Conservation (phyloP, 129 eudicot species). For the Flaveria ramosissima region DNA sequence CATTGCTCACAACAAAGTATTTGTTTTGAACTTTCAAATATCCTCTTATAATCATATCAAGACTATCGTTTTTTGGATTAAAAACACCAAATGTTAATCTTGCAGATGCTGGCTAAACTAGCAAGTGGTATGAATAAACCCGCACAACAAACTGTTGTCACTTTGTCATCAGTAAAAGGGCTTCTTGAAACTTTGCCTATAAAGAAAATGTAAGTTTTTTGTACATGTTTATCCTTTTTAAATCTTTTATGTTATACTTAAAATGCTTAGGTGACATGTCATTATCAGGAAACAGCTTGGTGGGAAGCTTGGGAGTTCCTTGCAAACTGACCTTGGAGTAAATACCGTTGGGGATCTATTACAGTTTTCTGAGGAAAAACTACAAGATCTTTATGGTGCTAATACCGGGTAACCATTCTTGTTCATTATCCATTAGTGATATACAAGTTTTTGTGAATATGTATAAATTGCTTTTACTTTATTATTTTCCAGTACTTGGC, state of each 20-base stretch:
- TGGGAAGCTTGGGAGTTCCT: conserved; percentile 90
- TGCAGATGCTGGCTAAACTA: conserved; percentile 93
- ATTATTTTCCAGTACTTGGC: conserved; percentile 70
- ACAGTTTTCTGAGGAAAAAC: conserved; percentile 73
- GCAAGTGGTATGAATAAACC: conserved; percentile 99
- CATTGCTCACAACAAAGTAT: conserved; percentile 92
- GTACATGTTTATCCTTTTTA: background rate
- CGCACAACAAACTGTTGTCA: conserved; percentile 95
- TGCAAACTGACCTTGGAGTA: conserved; percentile 71
- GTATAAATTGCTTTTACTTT: background rate
- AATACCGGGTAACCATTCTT: conserved; percentile 73
- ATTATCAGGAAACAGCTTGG: conserved; percentile 92
- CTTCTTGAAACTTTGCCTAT: conserved; percentile 75
- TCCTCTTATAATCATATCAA: background rate
- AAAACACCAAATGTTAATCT: background rate
- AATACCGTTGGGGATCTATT: conserved; percentile 84
- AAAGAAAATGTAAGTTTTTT: conserved; percentile 80
- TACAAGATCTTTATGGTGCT: conserved; percentile 78
- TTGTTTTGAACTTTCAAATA: no score
- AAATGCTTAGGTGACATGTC: conserved; percentile 12
- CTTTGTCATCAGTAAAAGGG: conserved; percentile 62
- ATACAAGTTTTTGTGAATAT: background rate
- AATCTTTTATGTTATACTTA: background rate
- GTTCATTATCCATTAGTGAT: background rate
- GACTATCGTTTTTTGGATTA: background rate